phyloP scores from a whole-genome alignment of 2,329 filamentous ascomycete genomes.

The Biscogniauxia marginata region DNA sequence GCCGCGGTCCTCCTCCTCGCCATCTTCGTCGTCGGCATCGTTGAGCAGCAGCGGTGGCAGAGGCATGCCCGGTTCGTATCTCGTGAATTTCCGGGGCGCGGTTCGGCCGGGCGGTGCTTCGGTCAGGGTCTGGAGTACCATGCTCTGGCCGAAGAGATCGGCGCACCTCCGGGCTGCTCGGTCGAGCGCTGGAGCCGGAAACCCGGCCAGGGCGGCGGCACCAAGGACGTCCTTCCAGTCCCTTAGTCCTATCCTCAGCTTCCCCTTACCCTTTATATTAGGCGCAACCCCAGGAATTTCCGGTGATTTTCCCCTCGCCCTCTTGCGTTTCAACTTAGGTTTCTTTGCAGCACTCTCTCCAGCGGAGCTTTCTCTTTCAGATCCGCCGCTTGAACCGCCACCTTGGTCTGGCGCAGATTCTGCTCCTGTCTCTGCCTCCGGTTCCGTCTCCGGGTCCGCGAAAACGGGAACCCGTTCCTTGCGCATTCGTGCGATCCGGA shows the following conservation, averaged over 20 bases:
- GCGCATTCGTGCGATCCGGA: slow-evolving; percentile 45
- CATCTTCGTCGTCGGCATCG: slow-evolving; percentile 16
- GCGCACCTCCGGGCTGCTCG: slow-evolving; percentile 73
- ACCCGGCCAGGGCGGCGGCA: slow-evolving; percentile 72
- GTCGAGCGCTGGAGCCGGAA: slow-evolving; percentile 62
- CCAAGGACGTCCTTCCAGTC: slow-evolving; percentile 88
- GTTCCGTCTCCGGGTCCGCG: slow-evolving; percentile 12
- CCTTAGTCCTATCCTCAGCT: slow-evolving; percentile 44
- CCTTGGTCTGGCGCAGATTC: slow-evolving; percentile 6
- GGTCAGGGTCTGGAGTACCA: slow-evolving; percentile 59
- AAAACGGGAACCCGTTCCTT: slow-evolving; percentile 35
- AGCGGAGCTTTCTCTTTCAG: slow-evolving; percentile 16
- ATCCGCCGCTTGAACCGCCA: not conserved
- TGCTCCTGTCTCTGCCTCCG: slow-evolving; percentile 10
- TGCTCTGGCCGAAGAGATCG: slow-evolving; percentile 69
- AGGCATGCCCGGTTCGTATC: slow-evolving; percentile 31
- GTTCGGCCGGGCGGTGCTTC: slow-evolving; percentile 32
- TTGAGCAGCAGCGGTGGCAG: slow-evolving; percentile 5
- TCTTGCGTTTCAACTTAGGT: not conserved
- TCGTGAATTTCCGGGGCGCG: slow-evolving; percentile 8
- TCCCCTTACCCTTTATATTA: not conserved
- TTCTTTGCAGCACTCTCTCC: not conserved
- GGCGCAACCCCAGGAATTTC: not conserved
- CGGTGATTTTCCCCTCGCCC: not conserved
- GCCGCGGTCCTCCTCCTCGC: slow-evolving; percentile 5